A percentile compares a stretch with the other conserved stretches of the same genome.
Conservation (phyloP, 23 red algal genomes). For the Gracilariopsis chorda region DNA sequence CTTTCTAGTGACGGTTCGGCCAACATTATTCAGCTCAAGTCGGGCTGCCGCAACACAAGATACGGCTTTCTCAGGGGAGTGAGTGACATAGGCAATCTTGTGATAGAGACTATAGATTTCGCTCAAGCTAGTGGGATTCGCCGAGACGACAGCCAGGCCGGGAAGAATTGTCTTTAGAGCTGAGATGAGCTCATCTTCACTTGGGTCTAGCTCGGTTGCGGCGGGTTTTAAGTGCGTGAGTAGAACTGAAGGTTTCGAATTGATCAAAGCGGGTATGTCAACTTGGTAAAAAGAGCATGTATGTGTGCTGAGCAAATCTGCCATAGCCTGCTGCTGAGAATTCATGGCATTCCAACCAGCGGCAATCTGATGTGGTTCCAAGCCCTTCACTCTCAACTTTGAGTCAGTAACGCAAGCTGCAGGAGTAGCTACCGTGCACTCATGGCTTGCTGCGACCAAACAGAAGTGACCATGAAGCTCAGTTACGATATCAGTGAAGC, state of each 20-base stretch:
- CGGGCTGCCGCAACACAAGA: not conserved
- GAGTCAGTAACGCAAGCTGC: slow-evolving; percentile 16
- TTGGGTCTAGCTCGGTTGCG: not conserved
- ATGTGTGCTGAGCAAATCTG: slow-evolving; percentile 16
- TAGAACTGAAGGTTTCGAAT: slow-evolving; percentile 22
- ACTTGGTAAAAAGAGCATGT: slow-evolving; percentile 66
- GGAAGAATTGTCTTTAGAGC: slow-evolving; percentile 10
- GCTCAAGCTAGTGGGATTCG: not conserved
- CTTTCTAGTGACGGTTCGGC: not conserved
- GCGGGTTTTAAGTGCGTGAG: slow-evolving; percentile 54
- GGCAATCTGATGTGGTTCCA: slow-evolving; percentile 10
- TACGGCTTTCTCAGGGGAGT: not conserved
- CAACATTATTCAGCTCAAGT: not conserved
- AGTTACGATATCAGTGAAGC: slow-evolving; percentile 47
- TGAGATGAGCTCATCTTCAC: not conserved
- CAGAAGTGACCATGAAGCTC: not conserved
- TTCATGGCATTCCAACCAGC: slow-evolving; percentile 25
- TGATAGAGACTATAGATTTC: not conserved
- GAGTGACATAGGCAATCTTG: not conserved
- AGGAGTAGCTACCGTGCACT: slow-evolving; percentile 13
- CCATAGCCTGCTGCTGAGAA: not conserved
- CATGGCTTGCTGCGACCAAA: slow-evolving; percentile 46
- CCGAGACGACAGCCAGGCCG: not conserved
- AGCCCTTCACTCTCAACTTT: not conserved
- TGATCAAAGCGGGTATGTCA: slow-evolving; percentile 2